Conservation (phyloP, 2,329 filamentous ascomycete species). For the Dothiorella sarmentorum region DNA sequence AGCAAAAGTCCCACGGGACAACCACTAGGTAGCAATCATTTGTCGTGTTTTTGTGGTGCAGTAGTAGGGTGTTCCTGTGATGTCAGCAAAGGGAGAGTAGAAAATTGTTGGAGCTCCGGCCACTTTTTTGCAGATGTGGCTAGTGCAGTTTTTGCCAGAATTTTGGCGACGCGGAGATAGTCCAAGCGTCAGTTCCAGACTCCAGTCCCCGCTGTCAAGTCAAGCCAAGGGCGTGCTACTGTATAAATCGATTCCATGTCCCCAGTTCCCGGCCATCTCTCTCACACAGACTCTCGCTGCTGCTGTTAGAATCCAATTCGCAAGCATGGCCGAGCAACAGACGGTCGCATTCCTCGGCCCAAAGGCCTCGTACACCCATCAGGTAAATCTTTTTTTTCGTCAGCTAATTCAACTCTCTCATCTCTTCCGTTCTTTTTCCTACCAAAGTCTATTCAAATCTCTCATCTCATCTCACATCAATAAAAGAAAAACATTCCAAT, state of each 20-base stretch:
- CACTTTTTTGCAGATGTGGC: conserved; percentile 1
- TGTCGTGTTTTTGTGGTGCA: background rate
- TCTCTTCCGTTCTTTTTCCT: background rate
- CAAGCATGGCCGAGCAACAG: conserved; percentile 16
- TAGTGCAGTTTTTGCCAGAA: conserved; percentile 5
- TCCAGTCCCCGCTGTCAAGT: background rate
- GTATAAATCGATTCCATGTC: background rate
- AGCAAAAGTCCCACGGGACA: conserved; percentile 8
- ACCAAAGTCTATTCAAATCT: background rate
- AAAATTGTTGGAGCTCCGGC: too few relatives aligned
- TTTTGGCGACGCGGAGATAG: conserved; percentile 11
- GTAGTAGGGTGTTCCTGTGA: too few relatives aligned
- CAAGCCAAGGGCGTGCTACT: background rate
- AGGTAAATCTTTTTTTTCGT: conserved; percentile 45
- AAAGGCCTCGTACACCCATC: conserved; percentile 65
- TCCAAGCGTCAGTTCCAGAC: background rate
- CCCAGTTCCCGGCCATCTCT: background rate
- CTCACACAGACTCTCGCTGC: background rate
- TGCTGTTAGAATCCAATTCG: too few relatives aligned
- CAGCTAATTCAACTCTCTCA: conserved; percentile 3
- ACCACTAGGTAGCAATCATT: conserved; percentile 9
- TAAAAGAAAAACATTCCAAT: background rate
- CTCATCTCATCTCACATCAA: background rate
- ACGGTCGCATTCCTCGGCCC: conserved; percentile 61
- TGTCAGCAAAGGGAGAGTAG: too few relatives aligned